These are phyloP conservation scores for Saksenaea vasiformis DNA, from an alignment of 371 early-diverging fungal genomes.

Conservation along the genomic window DNA sequence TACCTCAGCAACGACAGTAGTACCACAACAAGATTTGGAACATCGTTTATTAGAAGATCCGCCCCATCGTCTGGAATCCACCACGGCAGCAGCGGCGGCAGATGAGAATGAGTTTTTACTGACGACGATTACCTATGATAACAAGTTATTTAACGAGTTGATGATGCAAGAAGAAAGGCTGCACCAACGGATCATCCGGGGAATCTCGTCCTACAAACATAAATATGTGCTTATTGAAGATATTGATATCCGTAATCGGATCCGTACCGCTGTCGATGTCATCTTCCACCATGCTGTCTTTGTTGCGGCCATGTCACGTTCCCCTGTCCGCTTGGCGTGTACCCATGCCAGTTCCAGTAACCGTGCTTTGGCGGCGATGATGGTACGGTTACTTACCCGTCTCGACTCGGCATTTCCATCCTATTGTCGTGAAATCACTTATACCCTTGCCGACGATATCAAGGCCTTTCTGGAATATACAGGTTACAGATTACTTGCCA, in stretches of 20 bases:
- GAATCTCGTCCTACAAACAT: slow-evolving; percentile 47
- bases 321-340: slow-evolving; percentile 18
- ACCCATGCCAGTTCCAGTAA: slow-evolving; percentile 26
- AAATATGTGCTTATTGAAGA: slow-evolving; percentile 51
- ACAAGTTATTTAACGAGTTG: slow-evolving; percentile 25
- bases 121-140: slow-evolving; percentile 15
- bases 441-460: slow-evolving; percentile 48
- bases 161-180: slow-evolving; percentile 31
- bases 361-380: slow-evolving; percentile 35
- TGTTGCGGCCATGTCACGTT: slow-evolving; percentile 35
- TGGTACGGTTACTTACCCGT: slow-evolving; percentile 37
- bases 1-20: neutral
- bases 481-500: slow-evolving; percentile 37
- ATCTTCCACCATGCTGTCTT: slow-evolving; percentile 52
- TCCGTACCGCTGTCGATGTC: slow-evolving; percentile 44
- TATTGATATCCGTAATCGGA: slow-evolving; percentile 49
- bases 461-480: slow-evolving; percentile 53
- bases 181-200: slow-evolving; percentile 41
- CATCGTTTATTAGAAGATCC: neutral
- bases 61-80: neutral
- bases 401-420: slow-evolving; percentile 41
- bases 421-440: slow-evolving; percentile 47
- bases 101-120: slow-evolving; percentile 10
- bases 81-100: neutral
- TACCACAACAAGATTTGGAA: neutral